Evolutionary conservation across 2,329 filamentous ascomycete species (phyloP).

Genomic region (Arthrobotrys musiformis): DNA sequence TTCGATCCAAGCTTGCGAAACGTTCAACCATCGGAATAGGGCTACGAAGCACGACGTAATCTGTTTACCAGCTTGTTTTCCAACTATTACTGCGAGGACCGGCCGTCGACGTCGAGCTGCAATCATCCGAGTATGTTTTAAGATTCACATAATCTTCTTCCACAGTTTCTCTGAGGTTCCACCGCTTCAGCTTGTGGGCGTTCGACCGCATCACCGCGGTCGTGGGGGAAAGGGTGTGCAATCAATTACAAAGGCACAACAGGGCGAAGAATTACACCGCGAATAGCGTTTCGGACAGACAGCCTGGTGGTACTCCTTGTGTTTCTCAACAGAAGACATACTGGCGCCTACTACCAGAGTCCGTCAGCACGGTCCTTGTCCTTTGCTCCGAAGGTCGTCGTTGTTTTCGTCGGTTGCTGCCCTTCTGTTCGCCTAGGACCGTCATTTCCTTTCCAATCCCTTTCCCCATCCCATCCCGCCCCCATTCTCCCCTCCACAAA

Average conservation of each 20-base stretch:
- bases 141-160: constrained; percentile 38
- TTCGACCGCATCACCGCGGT: constrained; percentile 44
- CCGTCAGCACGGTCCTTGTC: constrained; percentile 47
- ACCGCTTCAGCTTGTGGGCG: constrained; percentile 29
- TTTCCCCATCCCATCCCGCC: constrained; percentile 29
- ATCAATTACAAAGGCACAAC: constrained; percentile 40
- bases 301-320: constrained; percentile 41
- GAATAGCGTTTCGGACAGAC: constrained; percentile 37
- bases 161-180: constrained; percentile 29
- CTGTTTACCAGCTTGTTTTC: constrained; percentile 7
- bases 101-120: constrained; percentile 44
- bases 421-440: constrained; percentile 44
- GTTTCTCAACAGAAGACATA: constrained; percentile 43
- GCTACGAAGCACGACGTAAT: constrained; percentile 43
- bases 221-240: constrained; percentile 39
- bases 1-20: constrained; percentile 46
- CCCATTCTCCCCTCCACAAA: constrained; percentile 23
- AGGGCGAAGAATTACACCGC: constrained; percentile 37
- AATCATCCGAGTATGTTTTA: constrained; percentile 56
- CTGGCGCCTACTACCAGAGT: constrained; percentile 25
- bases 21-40: constrained; percentile 46
- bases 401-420: constrained; percentile 48
- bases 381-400: constrained; percentile 41
- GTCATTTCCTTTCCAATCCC: constrained; percentile 43
- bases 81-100: constrained; percentile 41